These are phyloP conservation scores for Erodium trifolium DNA, from an alignment of 441 rosid genomes.

Conservation along the genomic window DNA sequence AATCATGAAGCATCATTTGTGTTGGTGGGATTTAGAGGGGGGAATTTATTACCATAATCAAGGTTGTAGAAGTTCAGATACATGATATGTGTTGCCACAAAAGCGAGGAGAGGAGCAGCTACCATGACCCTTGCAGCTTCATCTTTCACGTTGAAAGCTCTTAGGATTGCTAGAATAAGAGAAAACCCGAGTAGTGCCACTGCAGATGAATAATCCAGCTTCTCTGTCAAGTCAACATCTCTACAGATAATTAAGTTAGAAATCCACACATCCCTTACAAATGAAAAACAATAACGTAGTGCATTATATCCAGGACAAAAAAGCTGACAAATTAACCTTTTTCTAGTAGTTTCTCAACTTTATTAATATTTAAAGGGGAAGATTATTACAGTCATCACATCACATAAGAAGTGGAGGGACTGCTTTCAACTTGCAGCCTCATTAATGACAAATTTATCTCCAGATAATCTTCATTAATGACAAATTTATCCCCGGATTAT, in stretches of 20 bases:
- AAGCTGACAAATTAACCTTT: no score
- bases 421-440: not conserved
- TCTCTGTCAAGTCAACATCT: conserved; percentile 53
- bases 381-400: not conserved
- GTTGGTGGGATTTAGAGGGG: not conserved
- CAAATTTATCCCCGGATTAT: no score
- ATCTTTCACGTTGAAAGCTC: conserved; percentile 43
- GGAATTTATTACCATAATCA: conserved; percentile 38
- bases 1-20: not conserved
- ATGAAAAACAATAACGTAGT: not conserved
- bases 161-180: conserved; percentile 38
- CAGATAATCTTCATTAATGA: no score
- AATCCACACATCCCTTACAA: not conserved
- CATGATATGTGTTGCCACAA: conserved; percentile 52
- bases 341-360: not conserved
- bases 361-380: not conserved
- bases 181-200: conserved; percentile 38
- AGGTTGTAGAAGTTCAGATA: conserved; percentile 51
- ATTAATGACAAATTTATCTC: not conserved
- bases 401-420: not conserved
- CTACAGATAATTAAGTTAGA: conserved; percentile 21
- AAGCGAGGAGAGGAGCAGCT: conserved; percentile 50
- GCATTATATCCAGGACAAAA: not conserved
- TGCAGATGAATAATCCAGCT: conserved; percentile 53
- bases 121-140: conserved; percentile 57